Evolutionary conservation across 2,329 filamentous ascomycete genomes (phyloP).

Genomic region (Fusarium metavorans): DNA sequence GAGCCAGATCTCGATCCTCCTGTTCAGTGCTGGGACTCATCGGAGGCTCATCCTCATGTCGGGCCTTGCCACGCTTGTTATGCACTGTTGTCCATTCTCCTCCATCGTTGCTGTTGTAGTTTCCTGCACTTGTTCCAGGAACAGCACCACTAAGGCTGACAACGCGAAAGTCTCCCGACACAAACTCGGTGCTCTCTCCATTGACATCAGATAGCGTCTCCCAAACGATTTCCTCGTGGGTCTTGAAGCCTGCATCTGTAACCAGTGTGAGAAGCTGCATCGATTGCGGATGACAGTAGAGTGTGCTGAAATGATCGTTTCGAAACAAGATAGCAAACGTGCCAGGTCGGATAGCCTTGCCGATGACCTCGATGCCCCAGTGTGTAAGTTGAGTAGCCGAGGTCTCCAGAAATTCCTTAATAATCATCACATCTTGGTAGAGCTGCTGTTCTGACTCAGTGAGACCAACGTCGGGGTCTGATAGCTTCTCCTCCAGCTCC

Average conservation of each 20-base stretch:
- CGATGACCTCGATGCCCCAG: constrained; percentile 82
- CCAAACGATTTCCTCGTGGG: constrained; percentile 94
- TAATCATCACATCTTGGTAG: constrained; percentile 85
- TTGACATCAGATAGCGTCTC: constrained; percentile 91
- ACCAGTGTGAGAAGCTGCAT: constrained; percentile 84
- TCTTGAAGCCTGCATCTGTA: constrained; percentile 90
- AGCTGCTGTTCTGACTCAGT: constrained; percentile 79
- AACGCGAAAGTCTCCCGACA: constrained; percentile 88
- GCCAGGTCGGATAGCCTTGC: constrained; percentile 77
- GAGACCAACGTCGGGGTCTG: constrained; percentile 61
- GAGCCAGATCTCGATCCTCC: constrained; percentile 87
- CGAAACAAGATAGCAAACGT: constrained; percentile 92
- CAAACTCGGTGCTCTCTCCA: constrained; percentile 84
- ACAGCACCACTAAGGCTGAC: constrained; percentile 68
- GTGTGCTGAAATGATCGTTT: constrained; percentile 95
- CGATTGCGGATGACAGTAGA: constrained; percentile 88
- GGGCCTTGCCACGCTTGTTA: constrained; percentile 45
- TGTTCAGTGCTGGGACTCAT: constrained; percentile 67
- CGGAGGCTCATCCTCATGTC: constrained; percentile 42
- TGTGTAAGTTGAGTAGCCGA: constrained; percentile 90
- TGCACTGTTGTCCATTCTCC: constrained; percentile 69
- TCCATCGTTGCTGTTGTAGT: constrained; percentile 33
- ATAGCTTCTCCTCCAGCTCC: constrained; percentile 84
- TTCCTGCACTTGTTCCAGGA: constrained; percentile 29
- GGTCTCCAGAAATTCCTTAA: constrained; percentile 83